A percentile compares a stretch with the other conserved stretches of the same genome.
phyloP scores from a whole-genome alignment of 306 rosid species.

The Ormosia semicastrata region DNA sequence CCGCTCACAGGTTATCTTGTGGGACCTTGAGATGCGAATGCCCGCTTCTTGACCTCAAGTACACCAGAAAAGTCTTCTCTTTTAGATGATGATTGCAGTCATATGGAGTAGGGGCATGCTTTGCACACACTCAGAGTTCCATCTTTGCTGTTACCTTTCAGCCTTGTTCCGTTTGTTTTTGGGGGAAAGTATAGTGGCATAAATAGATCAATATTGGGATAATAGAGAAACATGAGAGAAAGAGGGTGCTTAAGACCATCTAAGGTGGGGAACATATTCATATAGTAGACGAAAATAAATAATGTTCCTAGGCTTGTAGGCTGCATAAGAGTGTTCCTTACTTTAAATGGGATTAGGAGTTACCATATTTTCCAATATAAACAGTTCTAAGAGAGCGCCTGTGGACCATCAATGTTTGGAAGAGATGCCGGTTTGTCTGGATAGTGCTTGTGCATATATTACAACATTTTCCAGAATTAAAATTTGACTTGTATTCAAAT shows the following conservation, averaged over 20 bases:
- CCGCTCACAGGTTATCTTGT: slow-evolving; percentile 48
- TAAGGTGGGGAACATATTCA: slow-evolving; percentile 98
- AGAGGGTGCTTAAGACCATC: slow-evolving; percentile 51
- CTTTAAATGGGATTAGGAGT: slow-evolving; percentile 45
- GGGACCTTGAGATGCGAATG: slow-evolving; percentile 58
- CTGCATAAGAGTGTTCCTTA: slow-evolving; percentile 48
- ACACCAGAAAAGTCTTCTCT: slow-evolving; percentile 56
- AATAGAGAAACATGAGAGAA: slow-evolving; percentile 19
- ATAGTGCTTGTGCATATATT: slow-evolving; percentile 53
- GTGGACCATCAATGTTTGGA: slow-evolving; percentile 62
- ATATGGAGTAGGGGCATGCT: slow-evolving; percentile 57
- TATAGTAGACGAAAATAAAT: slow-evolving; percentile 62
- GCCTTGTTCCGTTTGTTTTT: slow-evolving; percentile 36
- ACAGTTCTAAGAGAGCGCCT: slow-evolving; percentile 42
- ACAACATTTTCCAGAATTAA: slow-evolving; percentile 26
- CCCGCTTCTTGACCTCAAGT: slow-evolving; percentile 68
- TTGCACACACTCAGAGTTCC: slow-evolving; percentile 38
- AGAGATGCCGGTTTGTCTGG: slow-evolving; percentile 48
- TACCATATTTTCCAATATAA: slow-evolving; percentile 52
- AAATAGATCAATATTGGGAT: slow-evolving; percentile 39
- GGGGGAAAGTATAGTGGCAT: slow-evolving; percentile 28
- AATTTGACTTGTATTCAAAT: slow-evolving; percentile 27
- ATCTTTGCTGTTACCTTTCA: slow-evolving; percentile 38
- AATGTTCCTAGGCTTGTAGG: slow-evolving; percentile 56
- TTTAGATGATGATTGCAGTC: slow-evolving; percentile 83